Conservation (phyloP, 768 basidiomycete species). For the Leccinellum albellum region DNA sequence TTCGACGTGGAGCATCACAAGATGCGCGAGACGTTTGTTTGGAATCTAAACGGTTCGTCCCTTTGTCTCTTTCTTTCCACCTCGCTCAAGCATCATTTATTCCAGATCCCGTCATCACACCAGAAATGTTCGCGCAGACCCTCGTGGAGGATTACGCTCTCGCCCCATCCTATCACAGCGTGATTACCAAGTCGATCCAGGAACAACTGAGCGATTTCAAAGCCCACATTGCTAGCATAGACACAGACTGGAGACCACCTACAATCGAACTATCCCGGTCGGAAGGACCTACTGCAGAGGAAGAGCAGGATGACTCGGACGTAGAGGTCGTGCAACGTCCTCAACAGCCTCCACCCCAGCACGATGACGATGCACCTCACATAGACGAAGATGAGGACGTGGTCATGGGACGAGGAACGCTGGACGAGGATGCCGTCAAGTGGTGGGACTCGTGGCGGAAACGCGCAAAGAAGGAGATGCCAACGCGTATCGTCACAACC, state of each 20-base stretch:
- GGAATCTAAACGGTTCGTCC: constrained; percentile 89
- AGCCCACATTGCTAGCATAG: constrained; percentile 58
- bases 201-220: constrained; percentile 84
- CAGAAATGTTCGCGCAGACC: constrained; percentile 85
- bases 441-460: constrained; percentile 80
- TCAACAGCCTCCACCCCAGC: constrained; percentile 9
- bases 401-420: constrained; percentile 33
- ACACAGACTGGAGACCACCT: constrained; percentile 37
- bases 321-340: constrained; percentile 17
- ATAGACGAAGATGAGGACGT: constrained; percentile 23
- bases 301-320: constrained; percentile 31
- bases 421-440: constrained; percentile 46
- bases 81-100: not conserved
- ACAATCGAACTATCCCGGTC: constrained; percentile 19
- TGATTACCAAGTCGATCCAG: constrained; percentile 80
- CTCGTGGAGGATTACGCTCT: constrained; percentile 89
- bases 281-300: constrained; percentile 25
- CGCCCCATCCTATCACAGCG: constrained; percentile 54
- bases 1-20: constrained; percentile 93
- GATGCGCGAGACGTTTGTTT: constrained; percentile 94
- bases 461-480: constrained; percentile 34
- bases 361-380: constrained; percentile 22
- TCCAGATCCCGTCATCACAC: constrained; percentile 83
- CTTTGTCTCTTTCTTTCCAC: not conserved
- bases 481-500: constrained; percentile 24